Evolutionary conservation across 2,329 filamentous ascomycete species (phyloP), one percentile per base, ranked within the genome.

Genomic region (Hymenoscyphus repandus): DNA sequence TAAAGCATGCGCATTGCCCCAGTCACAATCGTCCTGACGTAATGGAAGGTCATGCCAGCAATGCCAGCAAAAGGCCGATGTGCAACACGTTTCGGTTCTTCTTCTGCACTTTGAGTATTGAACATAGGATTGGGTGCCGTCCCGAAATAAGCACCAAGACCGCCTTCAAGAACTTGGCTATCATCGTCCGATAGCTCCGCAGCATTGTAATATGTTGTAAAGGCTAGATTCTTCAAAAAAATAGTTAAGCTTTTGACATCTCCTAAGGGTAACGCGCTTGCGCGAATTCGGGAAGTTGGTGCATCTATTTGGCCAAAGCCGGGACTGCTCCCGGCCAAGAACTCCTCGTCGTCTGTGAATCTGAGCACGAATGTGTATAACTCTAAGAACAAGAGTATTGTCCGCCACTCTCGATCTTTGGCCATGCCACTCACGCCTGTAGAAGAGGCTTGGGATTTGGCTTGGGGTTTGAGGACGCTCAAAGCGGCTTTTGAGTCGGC

Each of bases 341-440:
- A 99, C 61, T 99, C 93, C 58, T 97, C 92, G 57, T 99, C 93
- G 60, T 99, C 93, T 66, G 92, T 95, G 32, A 97, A 82, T 60
- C 93, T 87, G 11, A 97, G 74, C 2, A 96, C 82, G 65, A 97
- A 97, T 2, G 87, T 90, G 66, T 96, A 99, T 0, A 99, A 78
- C 62, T 99, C 93, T 5, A 99, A 76, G 64, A 99, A 97, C 0
- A 99, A 77, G 0, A 97, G 74, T 38, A 96, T 81, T 1, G 93
- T 84, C 15, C 86, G 84, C 93, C 93, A 99, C 64, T 97, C 90
- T 58, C 60, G 55, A 49, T 66, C 63, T 51, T 58, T 61, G 9
- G 36, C 38, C 47, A 38, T 37, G 47, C 62, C 55, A 42, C 42
- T 49, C 39, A 52, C 51, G 20, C 42, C 27, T 7, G 40, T 33